These are phyloP conservation scores for Lentinus brumalis DNA, from an alignment of 768 basidiomycete species.

Conservation along the genomic window DNA sequence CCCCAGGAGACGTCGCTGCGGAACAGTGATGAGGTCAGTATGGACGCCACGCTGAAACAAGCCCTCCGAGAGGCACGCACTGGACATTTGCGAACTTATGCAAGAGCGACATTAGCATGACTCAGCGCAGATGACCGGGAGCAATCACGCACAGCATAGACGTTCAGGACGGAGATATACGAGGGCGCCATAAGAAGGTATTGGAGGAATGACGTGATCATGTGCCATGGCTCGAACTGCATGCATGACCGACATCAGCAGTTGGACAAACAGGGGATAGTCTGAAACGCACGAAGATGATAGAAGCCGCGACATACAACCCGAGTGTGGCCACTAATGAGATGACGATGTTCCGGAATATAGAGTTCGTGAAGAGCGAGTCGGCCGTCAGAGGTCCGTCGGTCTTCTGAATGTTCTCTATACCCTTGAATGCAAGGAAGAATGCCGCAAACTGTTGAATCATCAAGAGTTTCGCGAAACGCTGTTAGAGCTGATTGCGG, in stretches of 20 bases:
- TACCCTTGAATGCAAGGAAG: slow-evolving; percentile 81
- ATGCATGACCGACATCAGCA: slow-evolving; percentile 9
- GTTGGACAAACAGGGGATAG: background rate
- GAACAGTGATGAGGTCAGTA: background rate
- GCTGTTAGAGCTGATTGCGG: background rate
- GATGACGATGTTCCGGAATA: slow-evolving; percentile 85
- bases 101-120: slow-evolving; percentile 4
- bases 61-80: slow-evolving; percentile 27
- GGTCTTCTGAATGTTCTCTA: slow-evolving; percentile 56
- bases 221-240: slow-evolving; percentile 96
- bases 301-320: slow-evolving; percentile 78
- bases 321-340: slow-evolving; percentile 88
- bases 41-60: background rate
- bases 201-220: slow-evolving; percentile 96
- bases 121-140: slow-evolving; percentile 3
- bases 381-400: slow-evolving; percentile 50
- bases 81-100: slow-evolving; percentile 83
- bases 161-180: slow-evolving; percentile 91
- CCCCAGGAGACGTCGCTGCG: slow-evolving; percentile 90
- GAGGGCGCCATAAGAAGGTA: slow-evolving; percentile 91
- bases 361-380: slow-evolving; percentile 73
- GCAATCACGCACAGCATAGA: slow-evolving; percentile 64
- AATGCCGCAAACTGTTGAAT: slow-evolving; percentile 65
- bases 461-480: slow-evolving; percentile 10
- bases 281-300: slow-evolving; percentile 75